Evolutionary conservation across 225 moss, liverwort and hornwort species (phyloP).

Genomic region (Rhytidiadelphus loreus): DNA sequence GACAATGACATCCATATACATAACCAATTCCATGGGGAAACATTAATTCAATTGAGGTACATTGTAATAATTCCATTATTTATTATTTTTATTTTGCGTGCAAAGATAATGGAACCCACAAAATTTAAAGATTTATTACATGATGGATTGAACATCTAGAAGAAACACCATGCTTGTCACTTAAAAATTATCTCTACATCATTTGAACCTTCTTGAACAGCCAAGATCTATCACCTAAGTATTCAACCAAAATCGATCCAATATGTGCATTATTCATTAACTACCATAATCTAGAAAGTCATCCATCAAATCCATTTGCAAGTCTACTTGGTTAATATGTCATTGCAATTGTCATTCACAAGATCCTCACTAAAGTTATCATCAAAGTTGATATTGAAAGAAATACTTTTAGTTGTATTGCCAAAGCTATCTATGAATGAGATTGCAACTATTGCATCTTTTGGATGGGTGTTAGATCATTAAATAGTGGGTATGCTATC

Average conservation of each 20-base stretch:
- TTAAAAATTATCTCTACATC: neutral
- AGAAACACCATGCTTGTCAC: neutral
- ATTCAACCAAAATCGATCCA: rapidly evolving
- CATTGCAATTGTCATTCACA: neutral
- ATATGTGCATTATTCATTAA: neutral
- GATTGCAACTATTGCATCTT: neutral
- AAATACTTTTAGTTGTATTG: too few species aligned
- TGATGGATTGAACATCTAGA: neutral
- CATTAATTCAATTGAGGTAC: neutral
- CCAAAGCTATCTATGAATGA: too few species aligned
- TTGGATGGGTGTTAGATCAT: neutral
- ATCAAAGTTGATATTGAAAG: neutral
- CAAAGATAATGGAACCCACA: too few species aligned
- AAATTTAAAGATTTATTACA: too few species aligned
- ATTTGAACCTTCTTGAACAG: neutral
- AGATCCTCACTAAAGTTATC: neutral
- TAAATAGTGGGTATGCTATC: neutral
- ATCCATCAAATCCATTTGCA: neutral
- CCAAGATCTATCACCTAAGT: neutral
- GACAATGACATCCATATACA: neutral
- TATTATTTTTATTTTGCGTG: too few species aligned
- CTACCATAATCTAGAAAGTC: neutral
- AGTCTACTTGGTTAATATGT: neutral
- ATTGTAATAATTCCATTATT: neutral
- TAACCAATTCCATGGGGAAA: neutral